Base-by-base conservation (phyloP, 495 filamentous ascomycete species). In the Cairneyella variabilis region DNA sequence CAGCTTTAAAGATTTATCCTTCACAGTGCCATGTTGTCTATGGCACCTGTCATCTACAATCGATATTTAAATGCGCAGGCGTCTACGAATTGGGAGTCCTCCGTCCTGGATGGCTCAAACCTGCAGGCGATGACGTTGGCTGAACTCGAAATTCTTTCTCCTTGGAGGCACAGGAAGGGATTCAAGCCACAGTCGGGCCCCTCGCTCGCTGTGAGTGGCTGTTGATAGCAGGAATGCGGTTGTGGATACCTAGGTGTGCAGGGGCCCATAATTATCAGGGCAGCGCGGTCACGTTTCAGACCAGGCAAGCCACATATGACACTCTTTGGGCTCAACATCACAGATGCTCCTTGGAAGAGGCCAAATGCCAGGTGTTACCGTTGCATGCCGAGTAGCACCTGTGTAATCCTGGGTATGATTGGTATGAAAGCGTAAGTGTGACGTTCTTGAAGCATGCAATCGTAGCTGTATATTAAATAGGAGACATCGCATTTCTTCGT, bases 241-340 rank as follows among this genome's bases (percentile, higher is more conserved):
- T 26, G 11, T 44, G 11, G 41, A 14, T 34, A 16, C 41, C 41
- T 26, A 21, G 20, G n/a, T 44, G 16, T 8, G 7, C 1, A 17
- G n/a, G 16, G 32, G 34, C 16, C 20, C 17, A 18, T 26, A 22
- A 22, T 36, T 39, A 37, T 50, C 27, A 50, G 20, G 36, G 20
- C 20, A 18, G 48, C 25, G n/a, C n/a, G n/a, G n/a, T n/a, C n/a
- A n/a, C 22, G 52, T 48, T 30, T 42, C 37, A 38, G 20, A 16
- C 32, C 16, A 17, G 43, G 43, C 43, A 41, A 48, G 52, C 52
- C 52, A 55, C 52, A 40, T 43, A 48, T 44, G 52, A 49, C 52
- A 55, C 49, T 17, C 11, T 20, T 36, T 34, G 40, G 14, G 12
- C n/a, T 43, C n/a, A n/a, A n/a, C n/a, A n/a, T n/a, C n/a, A n/a